These are phyloP conservation scores for Desmodesmus armatus DNA, from an alignment of 139 green algal species.

Conservation along the genomic window DNA sequence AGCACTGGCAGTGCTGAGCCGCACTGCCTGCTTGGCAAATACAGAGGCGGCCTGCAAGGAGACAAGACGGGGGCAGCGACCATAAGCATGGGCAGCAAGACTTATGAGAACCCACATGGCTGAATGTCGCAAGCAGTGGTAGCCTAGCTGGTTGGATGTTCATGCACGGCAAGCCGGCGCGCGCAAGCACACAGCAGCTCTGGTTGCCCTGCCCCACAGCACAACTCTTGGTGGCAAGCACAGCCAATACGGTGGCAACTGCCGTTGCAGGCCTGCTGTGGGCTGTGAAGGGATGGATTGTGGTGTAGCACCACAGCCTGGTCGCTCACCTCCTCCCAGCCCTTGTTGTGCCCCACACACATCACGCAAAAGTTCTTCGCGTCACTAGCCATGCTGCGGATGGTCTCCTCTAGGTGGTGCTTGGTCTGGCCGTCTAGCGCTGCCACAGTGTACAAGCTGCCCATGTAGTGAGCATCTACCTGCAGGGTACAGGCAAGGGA, in stretches of 20 bases:
- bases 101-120: neutral
- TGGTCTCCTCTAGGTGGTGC: constrained; percentile 64
- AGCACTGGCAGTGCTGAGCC: constrained; percentile 80
- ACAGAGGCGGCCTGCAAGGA: constrained; percentile 77
- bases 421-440: constrained; percentile 85
- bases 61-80: no score
- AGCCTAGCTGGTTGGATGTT: no score
- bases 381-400: constrained; percentile 57
- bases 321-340: constrained; percentile 75
- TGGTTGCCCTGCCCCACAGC: no score
- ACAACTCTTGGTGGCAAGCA: no score
- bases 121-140: no score
- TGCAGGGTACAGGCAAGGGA: constrained; percentile 84
- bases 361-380: constrained; percentile 67
- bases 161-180: no score
- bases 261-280: no score
- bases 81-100: constrained; percentile 41
- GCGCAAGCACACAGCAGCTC: no score
- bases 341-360: constrained; percentile 90
- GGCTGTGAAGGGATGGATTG: neutral
- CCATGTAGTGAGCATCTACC: constrained; percentile 67
- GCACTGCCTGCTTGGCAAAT: constrained; percentile 68
- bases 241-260: no score
- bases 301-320: neutral
- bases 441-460: constrained; percentile 86